Base-by-base conservation (phyloP, 2,329 filamentous ascomycete species). In the Hyphodiscus sp. region DNA sequence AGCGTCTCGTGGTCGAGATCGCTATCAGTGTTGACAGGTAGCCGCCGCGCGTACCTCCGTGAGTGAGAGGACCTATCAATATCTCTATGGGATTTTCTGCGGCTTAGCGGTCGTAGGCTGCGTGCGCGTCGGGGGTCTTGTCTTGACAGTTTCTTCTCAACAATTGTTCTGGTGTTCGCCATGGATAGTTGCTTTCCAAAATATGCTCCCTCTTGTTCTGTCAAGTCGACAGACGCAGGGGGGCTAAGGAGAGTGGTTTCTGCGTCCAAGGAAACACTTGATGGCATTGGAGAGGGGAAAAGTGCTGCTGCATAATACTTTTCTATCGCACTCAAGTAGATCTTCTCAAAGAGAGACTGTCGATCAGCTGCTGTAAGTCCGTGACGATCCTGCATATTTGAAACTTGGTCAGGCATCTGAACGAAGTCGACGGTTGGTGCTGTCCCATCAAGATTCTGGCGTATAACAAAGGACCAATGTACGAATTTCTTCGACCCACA, bases 381-480 rank as follows among this genome's bases (percentile, higher is more conserved):
- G 4, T 47, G 20, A 49, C 48, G 38, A 41, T 43, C 53, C 18
- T 29, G 29, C 13, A 55, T 38, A 38, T 13, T 38, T 38, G 4
- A 4, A 20, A 46, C 50, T 19, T 52, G 56, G 16, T 50, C 30
- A 19, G 61, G 56, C 33, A 61, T 51, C 29, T 53, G 41, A 11
- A 58, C 53, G 20, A 11, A 50, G 29, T 57, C 54, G 2, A 52
- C 56, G 8, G 51, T 55, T 41, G 57, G 20, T 13, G 15, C 38
- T 33, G 53, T 43, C 10, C 47, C 56, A 45, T 62, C 58, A 5
- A 56, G 44, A 20, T 47, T 47, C 49, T 63, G 62, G 26, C 59
- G 58, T 56, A 64, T 51, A 3, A 59, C 55, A 50, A 50, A 63
- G 18, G 57, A 58, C 50, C 45, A 62, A 26, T 49, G 45, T n/a